Evolutionary conservation across 2,329 filamentous ascomycete species (phyloP).

Genomic region (Trichophyton schoenleinii): DNA sequence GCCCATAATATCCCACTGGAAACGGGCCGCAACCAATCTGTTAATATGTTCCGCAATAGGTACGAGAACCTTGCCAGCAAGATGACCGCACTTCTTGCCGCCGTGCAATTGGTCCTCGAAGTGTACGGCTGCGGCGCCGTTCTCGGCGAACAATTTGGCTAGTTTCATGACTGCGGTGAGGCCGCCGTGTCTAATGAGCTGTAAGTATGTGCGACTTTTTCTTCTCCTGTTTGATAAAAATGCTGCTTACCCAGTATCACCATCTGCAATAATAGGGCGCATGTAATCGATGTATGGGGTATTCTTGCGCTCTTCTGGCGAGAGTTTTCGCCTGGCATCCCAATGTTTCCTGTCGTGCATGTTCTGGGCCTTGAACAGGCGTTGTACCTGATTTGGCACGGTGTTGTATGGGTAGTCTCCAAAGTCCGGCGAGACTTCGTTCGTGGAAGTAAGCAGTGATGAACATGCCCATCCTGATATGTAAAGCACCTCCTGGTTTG

Average conservation of each 20-base stretch:
- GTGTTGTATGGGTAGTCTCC: slow-evolving; percentile 99
- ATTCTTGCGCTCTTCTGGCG: slow-evolving; percentile 54
- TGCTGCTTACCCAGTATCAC: slow-evolving; percentile 59
- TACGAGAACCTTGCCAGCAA: slow-evolving; percentile 91
- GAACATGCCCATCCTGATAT: slow-evolving; percentile 97
- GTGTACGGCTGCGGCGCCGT: slow-evolving; percentile 88
- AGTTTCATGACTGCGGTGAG: slow-evolving; percentile 88
- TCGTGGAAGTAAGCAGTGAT: slow-evolving; percentile 79
- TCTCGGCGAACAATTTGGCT: slow-evolving; percentile 94
- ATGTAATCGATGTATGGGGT: slow-evolving; percentile 86
- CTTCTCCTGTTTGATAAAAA: background rate
- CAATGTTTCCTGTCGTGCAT: slow-evolving; percentile 95
- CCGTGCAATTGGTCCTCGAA: slow-evolving; percentile 97
- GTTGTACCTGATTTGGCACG: slow-evolving; percentile 93
- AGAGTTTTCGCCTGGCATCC: slow-evolving; percentile 70
- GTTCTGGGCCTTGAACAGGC: slow-evolving; percentile 89
- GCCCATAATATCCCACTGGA: slow-evolving; percentile 98
- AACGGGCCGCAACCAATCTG: slow-evolving; percentile 76
- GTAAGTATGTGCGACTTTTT: background rate
- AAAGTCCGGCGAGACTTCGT: slow-evolving; percentile 95
- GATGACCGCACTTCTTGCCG: slow-evolving; percentile 94
- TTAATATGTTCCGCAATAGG: slow-evolving; percentile 94
- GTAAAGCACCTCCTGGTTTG: slow-evolving; percentile 91
- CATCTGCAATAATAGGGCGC: slow-evolving; percentile 88
- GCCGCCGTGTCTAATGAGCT: slow-evolving; percentile 58